A percentile compares a stretch with the other conserved stretches of the same genome.
Conservation (phyloP, 1,284 basidiomycete species). For the Malassezia dermatis region DNA sequence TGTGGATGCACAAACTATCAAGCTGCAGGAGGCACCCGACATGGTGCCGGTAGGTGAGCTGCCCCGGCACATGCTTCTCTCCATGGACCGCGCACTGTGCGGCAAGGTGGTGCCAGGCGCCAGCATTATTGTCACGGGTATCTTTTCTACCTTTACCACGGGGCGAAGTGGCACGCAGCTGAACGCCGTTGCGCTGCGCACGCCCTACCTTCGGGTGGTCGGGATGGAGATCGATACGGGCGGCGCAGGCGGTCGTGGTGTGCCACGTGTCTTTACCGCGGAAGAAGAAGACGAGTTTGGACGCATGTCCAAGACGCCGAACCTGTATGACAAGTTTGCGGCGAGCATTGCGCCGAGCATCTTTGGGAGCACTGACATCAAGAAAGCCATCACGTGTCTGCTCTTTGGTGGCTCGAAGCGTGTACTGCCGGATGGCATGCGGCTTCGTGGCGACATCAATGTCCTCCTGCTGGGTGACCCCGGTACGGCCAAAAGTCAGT, state of each 20-base stretch:
- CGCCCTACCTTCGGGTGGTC: conserved; percentile 84
- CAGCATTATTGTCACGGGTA: conserved; percentile 83
- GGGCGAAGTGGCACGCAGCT: conserved; percentile 51
- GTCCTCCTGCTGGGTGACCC: conserved; percentile 91
- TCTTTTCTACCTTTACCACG: conserved; percentile 89
- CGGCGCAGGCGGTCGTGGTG: conserved; percentile 55
- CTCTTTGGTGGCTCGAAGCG: conserved; percentile 98
- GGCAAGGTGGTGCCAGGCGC: conserved; percentile 68
- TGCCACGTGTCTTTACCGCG: conserved; percentile 66
- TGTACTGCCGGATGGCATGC: conserved; percentile 91
- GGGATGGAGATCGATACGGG: conserved; percentile 75
- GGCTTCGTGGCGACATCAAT: conserved; percentile 93
- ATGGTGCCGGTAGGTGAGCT: conserved; percentile 99
- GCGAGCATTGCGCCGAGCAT: conserved; percentile 93
- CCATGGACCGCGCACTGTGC: conserved; percentile 58
- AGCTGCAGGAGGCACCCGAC: conserved; percentile 96
- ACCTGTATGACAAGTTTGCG: conserved; percentile 87
- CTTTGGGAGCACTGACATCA: conserved; percentile 90
- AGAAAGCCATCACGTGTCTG: conserved; percentile 89
- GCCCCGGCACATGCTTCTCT: conserved; percentile 87
- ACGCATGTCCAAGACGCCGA: conserved; percentile 76
- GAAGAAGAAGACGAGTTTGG: conserved; percentile 95
- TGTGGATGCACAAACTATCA: conserved; percentile 89
- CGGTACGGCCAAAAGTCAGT: conserved; percentile 92
- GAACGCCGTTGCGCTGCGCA: conserved; percentile 65